These are phyloP conservation scores for Hippophae gyantsensis DNA, from an alignment of 306 rosid genomes.

Conservation along the genomic window DNA sequence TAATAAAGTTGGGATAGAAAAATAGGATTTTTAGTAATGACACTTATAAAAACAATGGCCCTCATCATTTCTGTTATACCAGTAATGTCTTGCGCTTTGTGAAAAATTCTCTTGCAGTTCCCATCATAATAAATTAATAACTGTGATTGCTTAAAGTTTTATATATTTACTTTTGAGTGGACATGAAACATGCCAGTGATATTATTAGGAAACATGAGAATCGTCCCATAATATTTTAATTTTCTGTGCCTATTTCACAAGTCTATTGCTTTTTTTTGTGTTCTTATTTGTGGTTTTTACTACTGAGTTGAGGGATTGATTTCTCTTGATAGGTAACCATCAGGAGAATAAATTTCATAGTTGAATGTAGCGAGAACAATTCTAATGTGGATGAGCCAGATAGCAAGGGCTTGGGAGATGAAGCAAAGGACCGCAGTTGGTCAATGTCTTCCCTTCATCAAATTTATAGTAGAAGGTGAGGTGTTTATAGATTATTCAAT, in stretches of 20 bases:
- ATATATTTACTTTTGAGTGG: neutral
- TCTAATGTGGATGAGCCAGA: slow-evolving; percentile 31
- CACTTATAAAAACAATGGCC: neutral
- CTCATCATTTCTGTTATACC: neutral
- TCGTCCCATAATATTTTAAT: neutral
- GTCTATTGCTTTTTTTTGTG: slow-evolving; percentile 15
- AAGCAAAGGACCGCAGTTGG: slow-evolving; percentile 86
- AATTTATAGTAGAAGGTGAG: slow-evolving; percentile 87
- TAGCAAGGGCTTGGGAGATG: slow-evolving; percentile 29
- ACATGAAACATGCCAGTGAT: neutral
- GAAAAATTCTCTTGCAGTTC: neutral
- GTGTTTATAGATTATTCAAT: slow-evolving; percentile 7
- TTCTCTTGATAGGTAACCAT: slow-evolving; percentile 62
- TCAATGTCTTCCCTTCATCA: slow-evolving; percentile 80
- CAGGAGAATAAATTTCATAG: slow-evolving; percentile 83
- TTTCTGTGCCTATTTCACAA: slow-evolving; percentile 1
- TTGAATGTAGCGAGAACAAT: slow-evolving; percentile 48
- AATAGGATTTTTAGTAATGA: too few relatives aligned
- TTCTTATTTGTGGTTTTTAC: slow-evolving; percentile 15
- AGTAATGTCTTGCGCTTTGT: neutral
- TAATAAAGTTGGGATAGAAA: too few relatives aligned
- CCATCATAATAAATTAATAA: neutral
- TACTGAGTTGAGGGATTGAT: slow-evolving; percentile 18
- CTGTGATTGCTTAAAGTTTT: slow-evolving; percentile 3
- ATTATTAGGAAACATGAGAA: neutral